phyloP scores from a whole-genome alignment of 345 rosid genomes.

The Brassica carinata region DNA sequence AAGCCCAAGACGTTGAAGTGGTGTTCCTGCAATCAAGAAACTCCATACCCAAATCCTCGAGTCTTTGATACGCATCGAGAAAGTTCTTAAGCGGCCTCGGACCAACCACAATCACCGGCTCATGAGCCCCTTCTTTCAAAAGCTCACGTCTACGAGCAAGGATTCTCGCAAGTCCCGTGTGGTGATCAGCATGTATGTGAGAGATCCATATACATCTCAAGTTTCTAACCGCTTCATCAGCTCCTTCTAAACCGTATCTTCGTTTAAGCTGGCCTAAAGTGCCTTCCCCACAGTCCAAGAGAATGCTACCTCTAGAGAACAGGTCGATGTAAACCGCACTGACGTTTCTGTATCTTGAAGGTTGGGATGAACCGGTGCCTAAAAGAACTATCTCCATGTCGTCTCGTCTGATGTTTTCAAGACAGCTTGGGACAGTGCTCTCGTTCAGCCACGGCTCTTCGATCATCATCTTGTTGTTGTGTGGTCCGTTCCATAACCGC shows the following conservation, averaged over 20 bases:
- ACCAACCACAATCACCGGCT: slow-evolving; percentile 82
- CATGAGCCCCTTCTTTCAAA: slow-evolving; percentile 64
- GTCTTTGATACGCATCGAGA: slow-evolving; percentile 84
- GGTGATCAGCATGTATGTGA: slow-evolving; percentile 99
- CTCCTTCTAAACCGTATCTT: slow-evolving; percentile 85
- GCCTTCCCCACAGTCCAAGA: slow-evolving; percentile 97
- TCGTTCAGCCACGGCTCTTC: slow-evolving; percentile 87
- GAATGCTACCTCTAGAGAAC: slow-evolving; percentile 76
- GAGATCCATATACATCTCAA: slow-evolving; percentile 90
- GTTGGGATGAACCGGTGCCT: slow-evolving; percentile 98
- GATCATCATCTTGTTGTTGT: slow-evolving; percentile 46
- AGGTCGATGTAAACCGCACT: slow-evolving; percentile 78
- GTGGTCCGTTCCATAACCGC: slow-evolving; percentile 55
- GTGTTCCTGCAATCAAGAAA: slow-evolving; percentile 89
- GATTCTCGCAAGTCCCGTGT: slow-evolving; percentile 84
- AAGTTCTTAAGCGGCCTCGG: slow-evolving; percentile 84
- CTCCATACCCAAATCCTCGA: slow-evolving; percentile 90
- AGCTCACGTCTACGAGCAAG: slow-evolving; percentile 80
- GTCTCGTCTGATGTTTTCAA: slow-evolving; percentile 77
- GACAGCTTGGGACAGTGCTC: slow-evolving; percentile 67
- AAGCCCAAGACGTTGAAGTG: slow-evolving; percentile 61
- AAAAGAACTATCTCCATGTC: slow-evolving; percentile 91
- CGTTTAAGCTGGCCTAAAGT: slow-evolving; percentile 94
- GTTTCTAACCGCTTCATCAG: slow-evolving; percentile 70
- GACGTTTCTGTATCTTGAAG: slow-evolving; percentile 94